Base-by-base conservation (phyloP, 176 grass and related monocot species). In the Chrysopogon serrulatus region DNA sequence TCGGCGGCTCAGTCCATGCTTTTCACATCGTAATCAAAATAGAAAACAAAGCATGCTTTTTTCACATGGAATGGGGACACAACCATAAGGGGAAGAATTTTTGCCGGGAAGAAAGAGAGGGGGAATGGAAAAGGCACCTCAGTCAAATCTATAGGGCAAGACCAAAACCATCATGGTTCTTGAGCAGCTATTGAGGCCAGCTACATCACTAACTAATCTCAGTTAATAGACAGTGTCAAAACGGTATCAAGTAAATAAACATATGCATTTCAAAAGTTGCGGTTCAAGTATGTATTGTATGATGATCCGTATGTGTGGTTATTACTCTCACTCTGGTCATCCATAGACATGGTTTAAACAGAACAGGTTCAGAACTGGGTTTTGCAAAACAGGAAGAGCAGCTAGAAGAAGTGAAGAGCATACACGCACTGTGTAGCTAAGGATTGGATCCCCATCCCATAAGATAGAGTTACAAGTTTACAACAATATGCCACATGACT, bases 391-490 rank as follows among this genome's bases (percentile, higher is more conserved):
- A 63, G 42, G 71, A 53, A 74, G 12, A 18, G 54, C 32, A 71
- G 33, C 24, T 71, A 65, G 33, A 63, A 65, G 28, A 77, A 77
- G 42, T n/a, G n/a, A n/a, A n/a, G n/a, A n/a, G n/a, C n/a, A 70
- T 76, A 81, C 23, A 77, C 28, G 19, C 61, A 64, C 62, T 48
- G 34, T 28, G 68, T n/a, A 43, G 27, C 64, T 1, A 6, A 18
- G 1, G 17, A 80, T 2, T 24, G 3, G 8, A 11, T 10, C 9
- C 18, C 41, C 47, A 17, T 84, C 77, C 68, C 40, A 62, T 81
- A 40, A 27, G 41, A 84, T 30, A 76, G n/a, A n/a, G n/a, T n/a
- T n/a, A n/a, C n/a, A 3, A 37, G 59, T 71, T 78, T 78, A 90
- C 65, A 90, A 24, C 67, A 79, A 37, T 60, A 69, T 4, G 10